These are phyloP conservation scores for Letharia columbiana DNA, from an alignment of 495 filamentous ascomycete genomes.

Conservation along the genomic window DNA sequence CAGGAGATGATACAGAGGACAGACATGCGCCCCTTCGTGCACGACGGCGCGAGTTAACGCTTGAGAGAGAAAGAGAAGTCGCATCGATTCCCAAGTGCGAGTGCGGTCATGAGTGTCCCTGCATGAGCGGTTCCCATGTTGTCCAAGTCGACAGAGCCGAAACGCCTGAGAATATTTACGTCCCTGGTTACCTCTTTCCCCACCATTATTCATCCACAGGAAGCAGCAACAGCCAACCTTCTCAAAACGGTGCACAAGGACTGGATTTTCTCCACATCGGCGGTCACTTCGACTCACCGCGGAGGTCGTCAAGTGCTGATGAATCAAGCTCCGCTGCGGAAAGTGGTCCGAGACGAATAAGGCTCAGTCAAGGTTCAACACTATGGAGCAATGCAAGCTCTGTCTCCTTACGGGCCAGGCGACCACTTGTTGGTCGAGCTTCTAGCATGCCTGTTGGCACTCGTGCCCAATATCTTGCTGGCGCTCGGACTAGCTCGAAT, in stretches of 20 bases:
- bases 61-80: not conserved
- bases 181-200: not conserved
- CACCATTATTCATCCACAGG: not conserved
- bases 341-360: not conserved
- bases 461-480: not conserved
- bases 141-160: not conserved
- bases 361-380: not conserved
- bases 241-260: not conserved
- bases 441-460: not conserved
- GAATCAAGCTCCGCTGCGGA: conserved; percentile 1
- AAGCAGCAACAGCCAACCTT: conserved; percentile 10
- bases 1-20: not conserved
- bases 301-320: conserved; percentile 1
- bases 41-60: not conserved
- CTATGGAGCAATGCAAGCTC: not conserved
- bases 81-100: not conserved
- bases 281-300: not conserved
- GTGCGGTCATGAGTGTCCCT: not conserved
- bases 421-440: conserved; percentile 1
- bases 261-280: not conserved
- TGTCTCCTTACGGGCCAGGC: not conserved
- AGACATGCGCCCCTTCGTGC: conserved; percentile 4
- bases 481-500: not conserved
- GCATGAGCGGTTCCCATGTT: not conserved
- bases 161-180: not conserved